Evolutionary conservation across 768 basidiomycete species (phyloP).

Genomic region (Mycena olivaceomarginata): DNA sequence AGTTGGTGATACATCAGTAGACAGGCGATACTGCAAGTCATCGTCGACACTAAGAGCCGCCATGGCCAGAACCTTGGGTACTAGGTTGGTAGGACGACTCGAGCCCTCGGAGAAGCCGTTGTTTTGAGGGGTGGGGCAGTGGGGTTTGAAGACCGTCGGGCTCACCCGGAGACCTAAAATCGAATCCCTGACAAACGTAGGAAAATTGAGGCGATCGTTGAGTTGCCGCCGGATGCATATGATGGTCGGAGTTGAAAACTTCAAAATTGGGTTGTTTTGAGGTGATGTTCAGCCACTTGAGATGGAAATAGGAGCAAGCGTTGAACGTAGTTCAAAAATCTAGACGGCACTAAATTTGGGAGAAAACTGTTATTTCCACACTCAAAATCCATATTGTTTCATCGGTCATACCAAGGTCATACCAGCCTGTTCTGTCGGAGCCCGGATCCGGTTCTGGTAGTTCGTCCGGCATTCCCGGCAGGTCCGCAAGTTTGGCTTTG

Average conservation of each 20-base stretch:
- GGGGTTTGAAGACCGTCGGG: not conserved
- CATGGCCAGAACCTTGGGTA: not conserved
- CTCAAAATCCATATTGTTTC: not conserved
- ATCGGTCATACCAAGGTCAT: not conserved
- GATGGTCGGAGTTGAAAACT: not conserved
- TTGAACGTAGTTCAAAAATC: not conserved
- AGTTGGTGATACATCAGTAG: constrained; percentile 66
- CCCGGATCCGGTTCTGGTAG: not conserved
- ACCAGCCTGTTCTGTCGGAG: not conserved
- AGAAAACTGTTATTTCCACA: not conserved
- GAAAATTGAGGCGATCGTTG: not conserved
- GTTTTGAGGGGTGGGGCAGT: no score
- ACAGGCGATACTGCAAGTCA: constrained; percentile 61
- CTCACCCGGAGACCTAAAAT: constrained; percentile 2
- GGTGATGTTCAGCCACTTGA: not conserved
- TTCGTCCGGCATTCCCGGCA: not conserved
- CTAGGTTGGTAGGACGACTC: not conserved
- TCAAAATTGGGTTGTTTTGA: constrained; percentile 1
- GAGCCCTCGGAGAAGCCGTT: not conserved
- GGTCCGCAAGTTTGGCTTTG: not conserved
- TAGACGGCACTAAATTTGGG: not conserved
- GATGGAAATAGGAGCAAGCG: not conserved
- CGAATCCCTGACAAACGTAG: constrained; percentile 14
- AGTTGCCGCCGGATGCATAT: constrained; percentile 1
- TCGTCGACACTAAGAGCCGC: constrained; percentile 10